Percentiles rank a stretch among this genome's conserved stretches.
Conservation (phyloP, 257 asterid species). For the Plantago ovata region DNA sequence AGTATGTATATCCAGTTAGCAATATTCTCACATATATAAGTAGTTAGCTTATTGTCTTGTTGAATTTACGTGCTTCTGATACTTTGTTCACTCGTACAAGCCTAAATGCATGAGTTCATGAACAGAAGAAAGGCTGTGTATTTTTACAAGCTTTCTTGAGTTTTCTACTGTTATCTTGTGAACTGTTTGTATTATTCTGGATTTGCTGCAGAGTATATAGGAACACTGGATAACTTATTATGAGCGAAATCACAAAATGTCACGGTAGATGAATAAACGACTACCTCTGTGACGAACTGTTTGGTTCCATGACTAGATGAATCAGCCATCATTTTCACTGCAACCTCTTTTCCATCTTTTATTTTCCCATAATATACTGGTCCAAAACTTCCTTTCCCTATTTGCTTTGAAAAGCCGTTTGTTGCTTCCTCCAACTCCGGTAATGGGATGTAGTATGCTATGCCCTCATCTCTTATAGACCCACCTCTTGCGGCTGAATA, state of each 20-base stretch:
- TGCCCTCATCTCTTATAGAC: constrained; percentile 78
- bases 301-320: constrained; percentile 87
- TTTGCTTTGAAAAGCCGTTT: constrained; percentile 51
- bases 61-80: neutral
- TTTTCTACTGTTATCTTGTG: neutral
- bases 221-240: neutral
- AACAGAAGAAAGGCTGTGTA: neutral
- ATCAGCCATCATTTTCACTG: constrained; percentile 96
- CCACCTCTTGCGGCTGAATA: constrained; percentile 66
- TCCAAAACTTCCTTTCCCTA: constrained; percentile 96
- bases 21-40: neutral
- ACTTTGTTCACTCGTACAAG: no score
- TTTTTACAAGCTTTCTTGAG: neutral
- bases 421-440: constrained; percentile 82
- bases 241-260: neutral
- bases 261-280: neutral
- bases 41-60: neutral
- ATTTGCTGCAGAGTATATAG: neutral
- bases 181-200: neutral
- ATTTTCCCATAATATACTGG: constrained; percentile 90
- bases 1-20: constrained; percentile 21
- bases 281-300: constrained; percentile 91
- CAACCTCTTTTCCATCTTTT: constrained; percentile 88
- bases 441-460: constrained; percentile 76
- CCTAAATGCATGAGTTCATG: neutral